Conservation (phyloP, 2,329 filamentous ascomycete species). For the Cyphellophora europaea region DNA sequence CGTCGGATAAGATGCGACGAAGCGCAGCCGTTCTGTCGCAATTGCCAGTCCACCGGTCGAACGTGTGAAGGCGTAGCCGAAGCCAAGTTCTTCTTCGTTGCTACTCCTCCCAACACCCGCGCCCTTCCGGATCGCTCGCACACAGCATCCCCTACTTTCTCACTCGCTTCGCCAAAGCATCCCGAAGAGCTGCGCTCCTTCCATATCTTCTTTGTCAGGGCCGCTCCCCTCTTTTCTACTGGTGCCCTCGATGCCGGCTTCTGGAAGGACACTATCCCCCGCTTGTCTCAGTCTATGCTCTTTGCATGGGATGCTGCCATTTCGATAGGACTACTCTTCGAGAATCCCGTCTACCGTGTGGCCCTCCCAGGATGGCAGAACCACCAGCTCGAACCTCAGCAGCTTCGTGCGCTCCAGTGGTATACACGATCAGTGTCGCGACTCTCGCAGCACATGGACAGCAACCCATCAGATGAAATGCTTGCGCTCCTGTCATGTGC, state of each 20-base stretch:
- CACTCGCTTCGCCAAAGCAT: constrained; percentile 6
- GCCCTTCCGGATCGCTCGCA: too few species aligned
- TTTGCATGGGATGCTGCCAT: constrained; percentile 14
- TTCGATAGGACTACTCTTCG: constrained; percentile 8
- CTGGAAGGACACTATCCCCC: constrained; percentile 11
- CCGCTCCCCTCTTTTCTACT: constrained; percentile 8
- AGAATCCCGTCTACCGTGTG: constrained; percentile 10
- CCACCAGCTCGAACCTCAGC: constrained; percentile 8
- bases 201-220: constrained; percentile 8
- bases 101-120: too few species aligned
- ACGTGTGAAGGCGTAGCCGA: constrained; percentile 1
- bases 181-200: constrained; percentile 12
- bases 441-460: constrained; percentile 6
- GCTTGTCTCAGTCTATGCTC: constrained; percentile 7
- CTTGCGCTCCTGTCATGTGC: constrained; percentile 4
- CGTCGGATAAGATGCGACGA: constrained; percentile 4
- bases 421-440: constrained; percentile 11
- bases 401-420: constrained; percentile 9
- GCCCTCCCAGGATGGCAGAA: too few species aligned
- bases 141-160: too few species aligned
- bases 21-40: neutral
- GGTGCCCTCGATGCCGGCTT: constrained; percentile 10
- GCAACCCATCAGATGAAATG: constrained; percentile 1
- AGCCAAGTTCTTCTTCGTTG: neutral
- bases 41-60: constrained; percentile 2